Evolutionary conservation across 805 yeast species (phyloP).

Genomic region (Kockiozyma suomiensis): DNA sequence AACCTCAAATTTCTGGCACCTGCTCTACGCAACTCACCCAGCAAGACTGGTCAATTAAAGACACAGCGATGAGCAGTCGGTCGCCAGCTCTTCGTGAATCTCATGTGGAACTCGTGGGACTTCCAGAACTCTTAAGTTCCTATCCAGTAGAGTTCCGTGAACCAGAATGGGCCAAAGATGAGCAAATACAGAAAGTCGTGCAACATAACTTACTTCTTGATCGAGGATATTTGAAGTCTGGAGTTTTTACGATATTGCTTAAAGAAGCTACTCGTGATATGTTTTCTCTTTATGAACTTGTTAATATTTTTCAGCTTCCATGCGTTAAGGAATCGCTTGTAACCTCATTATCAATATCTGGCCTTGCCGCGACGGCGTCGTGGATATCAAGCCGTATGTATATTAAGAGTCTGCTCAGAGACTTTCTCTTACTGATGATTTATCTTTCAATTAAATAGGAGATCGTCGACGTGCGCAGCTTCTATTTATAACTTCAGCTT

Average conservation of each 20-base stretch:
- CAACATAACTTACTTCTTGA: slow-evolving; percentile 1
- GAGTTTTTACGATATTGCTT: slow-evolving; percentile 3
- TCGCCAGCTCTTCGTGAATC: neutral
- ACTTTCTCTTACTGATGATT: neutral
- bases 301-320: slow-evolving; percentile 21
- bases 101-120: neutral
- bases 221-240: slow-evolving; percentile 10
- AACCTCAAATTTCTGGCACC: too few species aligned
- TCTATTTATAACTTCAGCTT: neutral
- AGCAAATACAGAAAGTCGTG: slow-evolving; percentile 6
- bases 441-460: neutral
- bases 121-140: neutral
- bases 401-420: too few species aligned
- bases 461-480: slow-evolving; percentile 11
- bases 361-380: slow-evolving; percentile 14
- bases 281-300: slow-evolving; percentile 17
- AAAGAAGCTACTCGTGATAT: slow-evolving; percentile 18
- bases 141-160: slow-evolving; percentile 3
- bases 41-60: too few species aligned
- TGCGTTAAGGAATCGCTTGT: slow-evolving; percentile 18
- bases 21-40: too few species aligned
- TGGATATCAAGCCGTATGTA: slow-evolving; percentile 17
- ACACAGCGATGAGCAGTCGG: neutral
- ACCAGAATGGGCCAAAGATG: slow-evolving; percentile 16
- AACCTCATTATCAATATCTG: slow-evolving; percentile 11